Evolutionary conservation across 164 flowering plant genomes (phyloP).

Genomic region (Euptelea pleiosperma): DNA sequence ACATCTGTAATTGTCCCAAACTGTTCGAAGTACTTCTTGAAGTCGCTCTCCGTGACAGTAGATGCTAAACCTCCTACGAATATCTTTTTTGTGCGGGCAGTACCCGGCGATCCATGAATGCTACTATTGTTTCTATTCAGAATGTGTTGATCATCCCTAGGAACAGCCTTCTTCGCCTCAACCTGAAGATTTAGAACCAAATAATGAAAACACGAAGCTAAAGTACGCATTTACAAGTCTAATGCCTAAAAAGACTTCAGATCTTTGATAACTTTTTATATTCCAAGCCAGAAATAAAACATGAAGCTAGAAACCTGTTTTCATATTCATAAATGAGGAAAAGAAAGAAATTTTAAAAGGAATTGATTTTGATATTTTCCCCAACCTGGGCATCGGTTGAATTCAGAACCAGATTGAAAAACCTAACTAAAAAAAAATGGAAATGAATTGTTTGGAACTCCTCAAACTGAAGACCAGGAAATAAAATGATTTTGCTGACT

Average conservation of each 20-base stretch:
- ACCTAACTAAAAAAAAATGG: background rate
- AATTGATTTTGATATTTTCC: background rate
- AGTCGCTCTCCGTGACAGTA: slow-evolving; percentile 76
- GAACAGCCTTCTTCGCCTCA: slow-evolving; percentile 94
- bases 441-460: too few species aligned
- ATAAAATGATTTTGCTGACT: too few species aligned
- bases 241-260: background rate
- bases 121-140: slow-evolving; percentile 43
- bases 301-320: background rate
- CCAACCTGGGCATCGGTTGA: background rate
- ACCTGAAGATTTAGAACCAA: slow-evolving; percentile 40
- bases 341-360: too few species aligned
- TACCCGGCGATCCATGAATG: slow-evolving; percentile 66
- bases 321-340: too few species aligned
- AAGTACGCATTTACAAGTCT: background rate
- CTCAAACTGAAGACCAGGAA: too few species aligned
- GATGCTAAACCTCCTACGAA: slow-evolving; percentile 94
- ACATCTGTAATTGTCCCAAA: slow-evolving; percentile 84
- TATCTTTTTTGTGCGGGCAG: slow-evolving; percentile 71
- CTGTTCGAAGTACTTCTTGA: slow-evolving; percentile 83
- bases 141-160: slow-evolving; percentile 75
- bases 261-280: background rate
- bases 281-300: background rate
- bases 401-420: background rate
- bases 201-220: background rate